Evolutionary conservation across 2,329 filamentous ascomycete genomes (phyloP).

Genomic region (Falciphora oryzae): DNA sequence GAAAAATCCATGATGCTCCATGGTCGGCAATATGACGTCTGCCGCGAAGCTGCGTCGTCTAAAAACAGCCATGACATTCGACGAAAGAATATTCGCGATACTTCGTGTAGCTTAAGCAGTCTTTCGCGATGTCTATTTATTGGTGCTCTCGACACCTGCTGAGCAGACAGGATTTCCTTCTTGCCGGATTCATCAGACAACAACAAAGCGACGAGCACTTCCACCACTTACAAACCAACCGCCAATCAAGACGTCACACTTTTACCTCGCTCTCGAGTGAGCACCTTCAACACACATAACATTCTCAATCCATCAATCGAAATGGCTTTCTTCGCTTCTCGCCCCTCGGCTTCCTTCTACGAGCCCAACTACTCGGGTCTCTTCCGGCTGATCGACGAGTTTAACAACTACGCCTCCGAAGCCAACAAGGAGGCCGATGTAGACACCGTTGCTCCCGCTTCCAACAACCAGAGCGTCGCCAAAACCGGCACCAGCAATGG

Average conservation of each 20-base stretch:
- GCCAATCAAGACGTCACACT: not conserved
- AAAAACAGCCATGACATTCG: not conserved
- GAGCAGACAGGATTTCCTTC: not conserved
- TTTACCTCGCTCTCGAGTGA: not conserved
- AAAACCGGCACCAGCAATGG: conserved; percentile 12
- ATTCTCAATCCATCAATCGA: conserved; percentile 25
- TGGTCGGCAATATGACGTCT: not conserved
- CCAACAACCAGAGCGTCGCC: conserved; percentile 10
- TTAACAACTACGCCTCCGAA: conserved; percentile 42
- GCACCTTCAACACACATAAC: no score
- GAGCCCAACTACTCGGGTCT: conserved; percentile 30
- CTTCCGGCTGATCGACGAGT: conserved; percentile 60
- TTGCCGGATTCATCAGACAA: not conserved
- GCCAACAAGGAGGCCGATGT: conserved; percentile 6
- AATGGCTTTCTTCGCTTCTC: conserved; percentile 53
- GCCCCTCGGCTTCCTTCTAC: conserved; percentile 31
- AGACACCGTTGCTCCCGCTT: not conserved
- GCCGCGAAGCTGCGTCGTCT: not conserved
- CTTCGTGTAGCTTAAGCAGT: not conserved
- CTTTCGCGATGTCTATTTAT: not conserved
- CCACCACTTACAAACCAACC: not conserved
- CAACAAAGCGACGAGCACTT: not conserved
- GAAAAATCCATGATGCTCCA: not conserved
- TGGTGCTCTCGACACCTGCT: not conserved
- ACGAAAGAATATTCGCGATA: not conserved